Base-by-base conservation (phyloP, 441 rosid genomes). In the Flueggea neowawraea region DNA sequence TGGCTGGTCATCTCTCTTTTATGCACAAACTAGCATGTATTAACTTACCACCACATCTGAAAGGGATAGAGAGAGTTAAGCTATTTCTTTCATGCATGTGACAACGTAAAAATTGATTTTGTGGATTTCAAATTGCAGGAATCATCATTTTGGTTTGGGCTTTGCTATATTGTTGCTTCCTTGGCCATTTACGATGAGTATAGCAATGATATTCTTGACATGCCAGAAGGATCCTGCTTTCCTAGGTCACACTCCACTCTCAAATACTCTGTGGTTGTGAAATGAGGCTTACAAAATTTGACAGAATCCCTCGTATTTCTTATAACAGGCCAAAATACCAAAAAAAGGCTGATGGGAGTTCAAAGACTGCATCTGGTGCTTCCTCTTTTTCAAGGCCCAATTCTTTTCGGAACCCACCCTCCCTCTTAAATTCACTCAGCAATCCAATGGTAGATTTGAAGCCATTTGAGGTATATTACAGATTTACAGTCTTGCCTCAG, bases 221-320 rank as follows among this genome's bases (percentile, higher is more conserved):
- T 91, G 97, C 87, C 84, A 0, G 99, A 89, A 76, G 95, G 96
- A 70, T 87, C 99, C 73, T 95, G 95, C 81, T 87, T 95, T 79
- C 91, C 96, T 3, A 91, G 97, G 88, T 85, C 67, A 63, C 17
- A 48, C 70, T 64, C 51, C 7, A 28, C 68, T 69, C 61, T 48
- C 45, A 15, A 36, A 36, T 57, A 16, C 60, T 43, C 41, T 49
- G 47, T 45, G 49, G 10, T 62, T 57, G 12, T 51, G 31, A 39
- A 55, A 14, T 6, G 28, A 44, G 15, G 53, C 47, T 62, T 58
- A 39, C 52, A 45, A 28, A 44, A 8, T 54, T 17, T 59, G 41
- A 45, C 31, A 16, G 36, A 31, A 28, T 66, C 41, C 63, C n/a
- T 12, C 41, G 10, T 31, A 6, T 59, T 55, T 73, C 52, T 63